Percentiles rank a stretch among this genome's conserved stretches.
phyloP scores from a whole-genome alignment of 495 filamentous ascomycete genomes.

The Staphylotrichum longicolle region DNA sequence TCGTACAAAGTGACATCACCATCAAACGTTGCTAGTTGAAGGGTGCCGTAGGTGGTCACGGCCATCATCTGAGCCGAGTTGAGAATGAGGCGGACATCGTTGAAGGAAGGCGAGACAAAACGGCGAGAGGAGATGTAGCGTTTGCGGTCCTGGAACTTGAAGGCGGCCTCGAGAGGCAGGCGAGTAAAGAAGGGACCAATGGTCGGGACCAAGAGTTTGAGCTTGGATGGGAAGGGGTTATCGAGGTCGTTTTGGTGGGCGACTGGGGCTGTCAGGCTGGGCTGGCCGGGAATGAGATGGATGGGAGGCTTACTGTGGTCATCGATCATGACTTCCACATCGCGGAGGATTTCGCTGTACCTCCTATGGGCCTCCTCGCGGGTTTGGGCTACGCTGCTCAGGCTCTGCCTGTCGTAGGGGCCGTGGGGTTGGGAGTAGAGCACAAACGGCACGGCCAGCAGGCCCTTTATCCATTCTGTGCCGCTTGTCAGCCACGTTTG shows the following conservation, averaged over 20 bases:
- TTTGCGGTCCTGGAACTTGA: conserved; percentile 80
- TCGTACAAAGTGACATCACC: conserved; percentile 97
- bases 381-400: conserved; percentile 58
- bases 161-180: conserved; percentile 80
- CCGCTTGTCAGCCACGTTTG: not conserved
- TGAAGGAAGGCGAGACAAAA: conserved; percentile 96
- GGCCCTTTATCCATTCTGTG: conserved; percentile 68
- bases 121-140: conserved; percentile 86
- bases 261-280: conserved; percentile 49
- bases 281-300: too few species aligned
- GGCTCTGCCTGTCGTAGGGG: conserved; percentile 58
- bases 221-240: conserved; percentile 71
- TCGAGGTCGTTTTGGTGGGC: conserved; percentile 59
- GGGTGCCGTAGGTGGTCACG: conserved; percentile 62
- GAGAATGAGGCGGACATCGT: conserved; percentile 87
- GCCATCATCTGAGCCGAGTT: conserved; percentile 94
- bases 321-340: conserved; percentile 86
- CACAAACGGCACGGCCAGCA: conserved; percentile 94
- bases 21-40: conserved; percentile 90
- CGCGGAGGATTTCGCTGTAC: conserved; percentile 92
- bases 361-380: conserved; percentile 68
- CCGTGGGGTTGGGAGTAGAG: conserved; percentile 92
- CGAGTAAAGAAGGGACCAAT: conserved; percentile 91
- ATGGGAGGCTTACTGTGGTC: conserved; percentile 71
- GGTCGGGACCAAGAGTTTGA: conserved; percentile 86